Evolutionary conservation across 768 basidiomycete genomes (phyloP).

Genomic region (Agrocybe chaxingu): DNA sequence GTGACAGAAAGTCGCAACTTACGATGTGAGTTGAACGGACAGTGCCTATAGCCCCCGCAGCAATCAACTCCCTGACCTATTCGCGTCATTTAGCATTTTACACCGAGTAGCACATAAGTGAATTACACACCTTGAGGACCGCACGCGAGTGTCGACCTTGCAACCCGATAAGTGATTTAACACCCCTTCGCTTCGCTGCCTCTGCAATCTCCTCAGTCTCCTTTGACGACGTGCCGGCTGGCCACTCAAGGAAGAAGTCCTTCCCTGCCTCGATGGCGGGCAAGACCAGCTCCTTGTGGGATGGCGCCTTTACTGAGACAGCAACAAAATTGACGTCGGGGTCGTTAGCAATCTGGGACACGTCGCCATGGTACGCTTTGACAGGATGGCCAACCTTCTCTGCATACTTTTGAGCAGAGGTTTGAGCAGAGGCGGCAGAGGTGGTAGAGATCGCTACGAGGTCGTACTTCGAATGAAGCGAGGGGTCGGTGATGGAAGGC

Average conservation of each 20-base stretch:
- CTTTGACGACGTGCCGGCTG: slow-evolving; percentile 25
- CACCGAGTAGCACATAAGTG: neutral
- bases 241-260: slow-evolving; percentile 39
- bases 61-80: slow-evolving; percentile 30
- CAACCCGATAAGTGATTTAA: slow-evolving; percentile 31
- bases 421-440: slow-evolving; percentile 25
- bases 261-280: slow-evolving; percentile 35
- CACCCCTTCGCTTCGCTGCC: slow-evolving; percentile 24
- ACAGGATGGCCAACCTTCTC: slow-evolving; percentile 21
- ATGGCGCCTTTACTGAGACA: slow-evolving; percentile 28
- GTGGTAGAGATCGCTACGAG: slow-evolving; percentile 31
- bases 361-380: slow-evolving; percentile 28
- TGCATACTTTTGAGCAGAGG: slow-evolving; percentile 27
- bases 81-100: slow-evolving; percentile 10
- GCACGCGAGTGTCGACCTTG: slow-evolving; percentile 27
- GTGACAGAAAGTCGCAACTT: slow-evolving; percentile 17
- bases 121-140: slow-evolving; percentile 25
- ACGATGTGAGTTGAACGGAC: slow-evolving; percentile 24
- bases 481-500: slow-evolving; percentile 20
- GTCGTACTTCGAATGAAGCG: slow-evolving; percentile 20
- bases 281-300: slow-evolving; percentile 25
- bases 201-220: slow-evolving; percentile 33
- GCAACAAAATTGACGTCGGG: slow-evolving; percentile 34
- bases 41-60: slow-evolving; percentile 25
- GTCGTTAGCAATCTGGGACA: slow-evolving; percentile 28